Percentiles rank a stretch among this genome's conserved stretches.
Evolutionary conservation across 2,329 filamentous ascomycete species (phyloP).

Genomic region (Periglandula ipomoeae): DNA sequence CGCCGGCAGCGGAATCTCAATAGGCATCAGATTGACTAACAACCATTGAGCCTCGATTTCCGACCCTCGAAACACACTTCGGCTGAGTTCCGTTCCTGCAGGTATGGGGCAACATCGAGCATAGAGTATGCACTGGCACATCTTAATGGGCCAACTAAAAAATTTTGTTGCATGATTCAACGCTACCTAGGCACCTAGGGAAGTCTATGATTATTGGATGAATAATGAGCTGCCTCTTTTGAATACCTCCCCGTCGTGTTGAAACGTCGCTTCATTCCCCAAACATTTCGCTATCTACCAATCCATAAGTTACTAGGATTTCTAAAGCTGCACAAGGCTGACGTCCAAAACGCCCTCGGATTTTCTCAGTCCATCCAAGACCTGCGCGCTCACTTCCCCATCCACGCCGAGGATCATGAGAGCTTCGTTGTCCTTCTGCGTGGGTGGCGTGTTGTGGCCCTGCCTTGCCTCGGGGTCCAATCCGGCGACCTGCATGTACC

Average conservation of each 20-base stretch:
- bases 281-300: too few species aligned
- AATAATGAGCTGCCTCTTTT: too few species aligned
- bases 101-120: not conserved
- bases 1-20: too few species aligned
- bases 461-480: conserved; percentile 26
- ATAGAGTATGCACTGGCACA: too few species aligned
- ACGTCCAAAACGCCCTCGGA: conserved; percentile 48
- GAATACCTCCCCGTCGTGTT: too few species aligned
- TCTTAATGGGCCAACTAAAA: too few species aligned
- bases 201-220: too few species aligned
- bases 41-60: too few species aligned
- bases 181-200: too few species aligned
- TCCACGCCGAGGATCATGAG: conserved; percentile 76
- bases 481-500: conserved; percentile 65
- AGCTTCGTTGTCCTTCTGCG: conserved; percentile 49
- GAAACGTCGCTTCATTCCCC: too few species aligned
- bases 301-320: not conserved
- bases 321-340: conserved; percentile 38
- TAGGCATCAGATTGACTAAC: too few species aligned
- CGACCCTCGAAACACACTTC: not conserved
- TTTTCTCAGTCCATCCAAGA: conserved; percentile 37
- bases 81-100: not conserved
- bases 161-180: too few species aligned
- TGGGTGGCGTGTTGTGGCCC: conserved; percentile 13
- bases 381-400: conserved; percentile 49